Evolutionary conservation across 352 stramenopile species (phyloP).

Genomic region (Phytophthora quininea): DNA sequence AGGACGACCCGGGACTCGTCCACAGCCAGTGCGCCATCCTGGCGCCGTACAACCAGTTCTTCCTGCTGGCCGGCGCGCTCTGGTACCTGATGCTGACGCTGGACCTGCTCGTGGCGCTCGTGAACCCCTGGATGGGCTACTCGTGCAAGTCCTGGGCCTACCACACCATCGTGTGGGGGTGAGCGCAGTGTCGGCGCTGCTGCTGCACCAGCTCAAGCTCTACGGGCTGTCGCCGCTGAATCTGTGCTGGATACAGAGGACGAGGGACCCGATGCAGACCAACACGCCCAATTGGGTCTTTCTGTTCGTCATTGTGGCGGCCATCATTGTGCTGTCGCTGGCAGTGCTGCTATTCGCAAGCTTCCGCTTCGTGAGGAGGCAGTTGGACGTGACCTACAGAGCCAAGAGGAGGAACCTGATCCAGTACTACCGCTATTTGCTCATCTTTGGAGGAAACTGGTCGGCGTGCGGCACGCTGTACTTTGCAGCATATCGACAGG

Average conservation of each 20-base stretch:
- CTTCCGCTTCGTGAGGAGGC: slow-evolving; percentile 83
- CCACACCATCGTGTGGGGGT: slow-evolving; percentile 81
- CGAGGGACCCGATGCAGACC: slow-evolving; percentile 37
- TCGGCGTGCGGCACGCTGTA: slow-evolving; percentile 69
- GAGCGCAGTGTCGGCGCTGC: slow-evolving; percentile 62
- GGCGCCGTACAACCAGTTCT: slow-evolving; percentile 82
- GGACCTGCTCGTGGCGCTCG: slow-evolving; percentile 83
- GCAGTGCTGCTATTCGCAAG: slow-evolving; percentile 81
- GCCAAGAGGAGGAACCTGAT: slow-evolving; percentile 82
- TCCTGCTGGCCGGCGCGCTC: slow-evolving; percentile 60
- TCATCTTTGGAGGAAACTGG: slow-evolving; percentile 81
- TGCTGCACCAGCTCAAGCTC: slow-evolving; percentile 68
- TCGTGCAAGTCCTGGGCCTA: slow-evolving; percentile 86
- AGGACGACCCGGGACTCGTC: slow-evolving; percentile 9
- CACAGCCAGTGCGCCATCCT: slow-evolving; percentile 58
- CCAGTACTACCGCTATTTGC: slow-evolving; percentile 87
- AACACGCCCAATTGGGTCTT: slow-evolving; percentile 75
- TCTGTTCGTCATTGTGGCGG: slow-evolving; percentile 60
- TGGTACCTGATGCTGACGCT: slow-evolving; percentile 89
- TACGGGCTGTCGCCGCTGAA: slow-evolving; percentile 76
- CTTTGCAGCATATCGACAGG: slow-evolving; percentile 71
- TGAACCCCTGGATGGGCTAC: slow-evolving; percentile 91
- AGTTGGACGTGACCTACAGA: slow-evolving; percentile 86
- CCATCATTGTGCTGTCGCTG: slow-evolving; percentile 65
- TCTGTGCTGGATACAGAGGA: slow-evolving; percentile 79